Percentiles rank a stretch among this genome's conserved stretches.
Conservation (phyloP, 1,284 basidiomycete species). For the Megacollybia platyphylla region DNA sequence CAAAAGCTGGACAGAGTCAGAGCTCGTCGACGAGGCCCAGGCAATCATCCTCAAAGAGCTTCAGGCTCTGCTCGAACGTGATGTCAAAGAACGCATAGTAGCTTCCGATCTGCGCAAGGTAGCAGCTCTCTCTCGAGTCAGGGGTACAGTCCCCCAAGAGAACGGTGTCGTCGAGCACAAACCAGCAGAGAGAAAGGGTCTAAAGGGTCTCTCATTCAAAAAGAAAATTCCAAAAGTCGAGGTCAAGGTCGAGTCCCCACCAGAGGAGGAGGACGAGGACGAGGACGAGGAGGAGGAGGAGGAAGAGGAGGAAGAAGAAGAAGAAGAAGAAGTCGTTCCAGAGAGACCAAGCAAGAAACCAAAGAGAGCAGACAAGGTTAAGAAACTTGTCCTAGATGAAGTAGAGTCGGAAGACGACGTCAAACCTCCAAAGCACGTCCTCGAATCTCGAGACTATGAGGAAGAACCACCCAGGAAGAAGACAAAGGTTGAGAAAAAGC, state of each 20-base stretch:
- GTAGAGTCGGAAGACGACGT: conserved; percentile 23
- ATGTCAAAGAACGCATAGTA: conserved; percentile 57
- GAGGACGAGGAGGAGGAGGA: conserved; percentile 6
- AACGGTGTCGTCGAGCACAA: conserved; percentile 16
- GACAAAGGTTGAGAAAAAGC: conserved; percentile 16
- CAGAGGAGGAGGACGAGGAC: conserved; percentile 8
- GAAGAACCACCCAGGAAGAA: conserved; percentile 31
- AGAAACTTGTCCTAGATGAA: conserved; percentile 20
- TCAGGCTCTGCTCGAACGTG: conserved; percentile 45
- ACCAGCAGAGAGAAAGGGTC: not conserved
- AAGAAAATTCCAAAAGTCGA: conserved; percentile 2
- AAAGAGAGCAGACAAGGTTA: conserved; percentile 13
- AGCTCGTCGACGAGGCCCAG: conserved; percentile 50
- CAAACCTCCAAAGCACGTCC: conserved; percentile 15
- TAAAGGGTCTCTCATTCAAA: not conserved
- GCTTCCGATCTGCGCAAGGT: conserved; percentile 41
- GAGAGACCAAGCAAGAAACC: conserved; percentile 21
- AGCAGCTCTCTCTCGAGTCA: conserved; percentile 36
- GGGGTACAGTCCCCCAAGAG: conserved; percentile 10
- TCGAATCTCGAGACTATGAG: conserved; percentile 33
- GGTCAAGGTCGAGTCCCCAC: conserved; percentile 4
- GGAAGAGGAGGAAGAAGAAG: conserved; percentile 4
- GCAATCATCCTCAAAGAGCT: conserved; percentile 55
- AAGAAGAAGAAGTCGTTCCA: not conserved
- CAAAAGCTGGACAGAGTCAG: conserved; percentile 40